phyloP scores from a whole-genome alignment of 495 filamentous ascomycete species.

The Patellaria atrata region DNA sequence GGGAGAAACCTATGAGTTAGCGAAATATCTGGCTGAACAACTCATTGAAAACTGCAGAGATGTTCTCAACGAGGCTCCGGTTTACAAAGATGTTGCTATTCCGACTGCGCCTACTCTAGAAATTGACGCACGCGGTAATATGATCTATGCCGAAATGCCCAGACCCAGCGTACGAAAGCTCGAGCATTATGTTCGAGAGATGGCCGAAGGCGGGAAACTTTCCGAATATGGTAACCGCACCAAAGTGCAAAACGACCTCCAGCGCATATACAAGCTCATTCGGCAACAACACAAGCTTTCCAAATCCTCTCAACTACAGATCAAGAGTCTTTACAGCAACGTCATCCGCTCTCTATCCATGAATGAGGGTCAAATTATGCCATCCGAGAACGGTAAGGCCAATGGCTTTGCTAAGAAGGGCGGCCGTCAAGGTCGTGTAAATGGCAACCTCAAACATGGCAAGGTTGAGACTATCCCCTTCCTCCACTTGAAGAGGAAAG shows the following conservation, averaged over 20 bases:
- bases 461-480: constrained; percentile 97
- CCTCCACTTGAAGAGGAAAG: constrained; percentile 90
- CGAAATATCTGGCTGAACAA: constrained; percentile 87
- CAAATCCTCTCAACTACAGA: constrained; percentile 85
- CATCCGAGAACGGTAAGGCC: constrained; percentile 54
- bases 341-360: constrained; percentile 84
- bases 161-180: constrained; percentile 85
- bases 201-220: constrained; percentile 96
- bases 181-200: constrained; percentile 96
- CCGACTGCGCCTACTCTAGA: constrained; percentile 85
- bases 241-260: constrained; percentile 92
- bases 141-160: constrained; percentile 80
- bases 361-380: constrained; percentile 95
- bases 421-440: constrained; percentile 42
- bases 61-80: constrained; percentile 63
- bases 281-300: constrained; percentile 93
- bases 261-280: constrained; percentile 91
- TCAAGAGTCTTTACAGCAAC: constrained; percentile 85
- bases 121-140: constrained; percentile 76
- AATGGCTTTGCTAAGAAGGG: constrained; percentile 48
- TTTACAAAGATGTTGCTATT: constrained; percentile 88
- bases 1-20: constrained; percentile 92
- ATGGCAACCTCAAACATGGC: constrained; percentile 51
- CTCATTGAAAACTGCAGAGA: constrained; percentile 97
- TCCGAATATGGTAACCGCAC: constrained; percentile 97